These are phyloP conservation scores for Cyclotella kingstonii DNA, from an alignment of 108 stramenopile species.

Conservation along the genomic window DNA sequence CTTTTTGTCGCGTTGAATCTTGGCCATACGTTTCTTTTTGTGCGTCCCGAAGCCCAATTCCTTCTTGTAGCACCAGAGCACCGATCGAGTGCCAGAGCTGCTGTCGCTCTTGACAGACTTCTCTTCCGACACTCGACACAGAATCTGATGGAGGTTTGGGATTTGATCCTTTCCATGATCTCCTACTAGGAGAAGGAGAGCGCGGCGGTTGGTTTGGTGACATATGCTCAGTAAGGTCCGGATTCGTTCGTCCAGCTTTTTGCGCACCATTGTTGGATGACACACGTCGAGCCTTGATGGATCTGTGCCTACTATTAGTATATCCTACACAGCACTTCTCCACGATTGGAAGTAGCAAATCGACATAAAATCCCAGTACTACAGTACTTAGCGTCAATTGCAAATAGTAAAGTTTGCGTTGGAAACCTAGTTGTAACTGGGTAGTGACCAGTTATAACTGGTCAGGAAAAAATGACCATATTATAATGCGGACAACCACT, in stretches of 20 bases:
- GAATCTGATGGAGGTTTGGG: constrained; percentile 94
- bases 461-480: too few species aligned
- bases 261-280: constrained; percentile 89
- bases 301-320: not conserved
- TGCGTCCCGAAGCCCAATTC: constrained; percentile 98
- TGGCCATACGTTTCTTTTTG: constrained; percentile 92
- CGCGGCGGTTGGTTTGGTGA: constrained; percentile 79
- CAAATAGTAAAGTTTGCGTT: too few species aligned
- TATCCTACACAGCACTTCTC: too few species aligned
- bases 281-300: constrained; percentile 30
- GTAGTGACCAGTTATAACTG: too few species aligned
- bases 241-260: constrained; percentile 96
- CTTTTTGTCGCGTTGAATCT: constrained; percentile 90
- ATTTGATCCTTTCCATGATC: constrained; percentile 99
- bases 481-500: too few species aligned
- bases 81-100: too few species aligned
- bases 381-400: too few species aligned
- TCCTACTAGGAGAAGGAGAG: constrained; percentile 95
- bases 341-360: too few species aligned
- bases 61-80: constrained; percentile 99
- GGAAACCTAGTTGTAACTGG: too few species aligned
- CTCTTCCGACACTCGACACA: constrained; percentile 77
- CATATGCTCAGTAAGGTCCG: constrained; percentile 90
- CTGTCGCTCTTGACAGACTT: constrained; percentile 16
- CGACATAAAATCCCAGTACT: too few species aligned